Evolutionary conservation across 768 basidiomycete genomes (phyloP), one percentile per base, ranked within the genome.

Genomic region (Leccinum olivaceopallidum): DNA sequence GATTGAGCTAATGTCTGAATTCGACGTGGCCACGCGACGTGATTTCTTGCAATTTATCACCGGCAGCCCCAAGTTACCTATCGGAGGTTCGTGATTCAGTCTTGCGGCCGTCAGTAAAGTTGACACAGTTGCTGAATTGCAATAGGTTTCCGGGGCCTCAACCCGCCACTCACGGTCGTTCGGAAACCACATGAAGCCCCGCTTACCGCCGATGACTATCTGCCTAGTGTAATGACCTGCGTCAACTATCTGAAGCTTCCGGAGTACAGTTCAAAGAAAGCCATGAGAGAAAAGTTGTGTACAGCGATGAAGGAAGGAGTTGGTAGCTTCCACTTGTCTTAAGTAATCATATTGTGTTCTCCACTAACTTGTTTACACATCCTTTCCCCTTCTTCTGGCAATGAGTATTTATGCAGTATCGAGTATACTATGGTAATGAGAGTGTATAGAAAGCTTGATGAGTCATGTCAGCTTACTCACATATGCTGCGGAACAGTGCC

Each of bases 151-250:
- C 88, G 92, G 59, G 95, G 94, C 6, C 82, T 99, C 55, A 94
- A 92, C 66, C 97, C 97, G 2, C 86, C 90, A 3, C 81, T 99
- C 60, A 99, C 97, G 2, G 95, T 99, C 22, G 96, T 99, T 20
- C 88, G 96, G 63, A 98, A 98, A 76, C 95, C 93, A 9, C 95
- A 96, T 66, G 97, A 98, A 75, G 81, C 90, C 7, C 91, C 95
- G 12, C 80, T 97, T 59, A 86, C 85, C 6, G 92, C 96, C 7
- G 94, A 98, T 71, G 93, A 97, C 70, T 95, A 97, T 71, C 80
- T 98, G 30, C 95, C 95, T 0, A 95, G 93, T 68, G 95, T 98
- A 32, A 98, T 98, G 97, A 98, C 97, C 4, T 99, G 97, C 74
- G 95, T 94, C 61, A 94, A 95, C 75, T 96, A 94, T 71, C 78